phyloP scores from a whole-genome alignment of 2,329 filamentous ascomycete genomes.

The Trichoderma lentiforme region DNA sequence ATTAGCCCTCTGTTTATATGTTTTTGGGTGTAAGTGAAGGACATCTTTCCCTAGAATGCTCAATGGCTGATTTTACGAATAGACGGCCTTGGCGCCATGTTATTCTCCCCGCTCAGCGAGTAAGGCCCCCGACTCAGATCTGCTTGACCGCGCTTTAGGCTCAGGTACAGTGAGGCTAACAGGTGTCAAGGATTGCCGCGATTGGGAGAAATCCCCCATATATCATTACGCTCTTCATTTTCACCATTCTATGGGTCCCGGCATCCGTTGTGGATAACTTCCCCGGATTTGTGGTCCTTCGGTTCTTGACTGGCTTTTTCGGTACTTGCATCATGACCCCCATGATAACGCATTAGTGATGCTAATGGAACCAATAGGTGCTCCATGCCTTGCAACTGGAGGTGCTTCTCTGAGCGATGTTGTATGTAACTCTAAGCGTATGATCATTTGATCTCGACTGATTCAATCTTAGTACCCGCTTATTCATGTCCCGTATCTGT shows the following conservation, averaged over 20 bases:
- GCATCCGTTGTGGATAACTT: not conserved
- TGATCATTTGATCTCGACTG: not conserved
- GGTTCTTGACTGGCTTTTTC: not conserved
- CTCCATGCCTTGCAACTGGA: not conserved
- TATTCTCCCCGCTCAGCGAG: not conserved
- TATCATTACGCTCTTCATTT: not conserved
- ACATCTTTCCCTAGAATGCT: not conserved
- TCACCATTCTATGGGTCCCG: not conserved
- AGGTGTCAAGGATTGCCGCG: not conserved
- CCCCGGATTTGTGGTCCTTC: not conserved
- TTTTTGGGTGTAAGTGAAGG: not conserved
- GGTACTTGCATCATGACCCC: not conserved
- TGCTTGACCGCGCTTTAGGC: not conserved
- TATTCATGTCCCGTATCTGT: not conserved
- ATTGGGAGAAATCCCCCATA: not conserved
- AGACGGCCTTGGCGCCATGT: not conserved
- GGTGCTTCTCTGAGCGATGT: not conserved
- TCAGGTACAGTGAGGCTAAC: not conserved
- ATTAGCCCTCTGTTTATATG: not conserved
- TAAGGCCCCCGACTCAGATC: not conserved
- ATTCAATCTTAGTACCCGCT: not conserved
- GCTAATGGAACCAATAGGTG: not conserved
- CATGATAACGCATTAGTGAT: not conserved
- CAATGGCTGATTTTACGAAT: not conserved
- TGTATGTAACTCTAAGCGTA: not conserved